Evolutionary conservation across 805 yeast genomes (phyloP), one percentile per base, ranked within the genome.

Genomic region (Ogataea populi-albae): DNA sequence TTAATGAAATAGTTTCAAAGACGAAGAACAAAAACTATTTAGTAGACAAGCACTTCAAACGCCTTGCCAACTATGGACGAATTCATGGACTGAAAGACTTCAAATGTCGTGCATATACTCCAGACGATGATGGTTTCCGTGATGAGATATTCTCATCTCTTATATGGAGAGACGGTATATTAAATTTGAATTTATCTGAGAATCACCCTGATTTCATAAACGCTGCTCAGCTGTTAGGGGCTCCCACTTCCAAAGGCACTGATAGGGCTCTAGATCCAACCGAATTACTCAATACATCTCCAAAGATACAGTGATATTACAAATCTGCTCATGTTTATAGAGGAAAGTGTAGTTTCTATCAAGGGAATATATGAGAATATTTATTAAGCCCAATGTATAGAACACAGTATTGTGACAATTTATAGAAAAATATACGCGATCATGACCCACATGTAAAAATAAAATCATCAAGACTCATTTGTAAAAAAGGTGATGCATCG

Each of bases 41-140:
- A 23, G 17, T 26, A 29, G 20, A 19, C 25, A 10, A 32, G 11
- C 35, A 42, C 36, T 25, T 43, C 50, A 30, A 45, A 32, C 23
- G 47, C 17, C 20, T 44, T 12, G 43, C 48, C 3, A 44, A 44
- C 36, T 51, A 49, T 31, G 58, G 56, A 1, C 35, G 40, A 6
- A 16, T 50, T 6, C 52, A 57, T 32, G 50, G 56, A 4, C 12
- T 52, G 8, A 18, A 22, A 3, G 37, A 38, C n/a, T 52, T 52
- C 38, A 39, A 49, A 25, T 43, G 50, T 9, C 15, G 41, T 4
- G 32, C 24, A 4, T 34, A 36, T 22, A 36, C 40, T 2, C 30
- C 32, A 6, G 22, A 41, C 3, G 56, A 48, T 26, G 21, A 30
- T 9, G 20, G 32, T 4, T 39, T 47, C 20, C 38, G 41, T 5